Evolutionary conservation across 768 basidiomycete species (phyloP).

Genomic region (Gymnopilus junonius): DNA sequence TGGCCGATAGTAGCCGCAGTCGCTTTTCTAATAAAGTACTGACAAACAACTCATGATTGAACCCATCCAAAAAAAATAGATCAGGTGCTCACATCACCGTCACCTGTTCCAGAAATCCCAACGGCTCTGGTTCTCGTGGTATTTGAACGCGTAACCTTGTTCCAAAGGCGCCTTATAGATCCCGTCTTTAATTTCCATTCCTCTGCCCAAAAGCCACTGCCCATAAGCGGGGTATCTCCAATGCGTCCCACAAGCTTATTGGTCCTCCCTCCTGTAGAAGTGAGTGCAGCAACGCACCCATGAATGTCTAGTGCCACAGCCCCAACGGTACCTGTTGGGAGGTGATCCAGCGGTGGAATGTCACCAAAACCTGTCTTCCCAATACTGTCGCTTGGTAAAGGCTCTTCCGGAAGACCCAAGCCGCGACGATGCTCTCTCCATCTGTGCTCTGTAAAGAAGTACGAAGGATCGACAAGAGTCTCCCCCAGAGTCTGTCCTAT

Average conservation of each 20-base stretch:
- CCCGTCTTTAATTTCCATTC: conserved; percentile 56
- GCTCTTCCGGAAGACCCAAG: conserved; percentile 74
- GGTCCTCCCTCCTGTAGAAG: conserved; percentile 82
- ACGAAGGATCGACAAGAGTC: conserved; percentile 69
- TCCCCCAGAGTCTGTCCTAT: conserved; percentile 60
- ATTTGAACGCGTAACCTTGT: conserved; percentile 12
- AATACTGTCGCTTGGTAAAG: conserved; percentile 38
- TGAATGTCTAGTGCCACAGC: conserved; percentile 79
- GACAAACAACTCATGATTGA: neutral
- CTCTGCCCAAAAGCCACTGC: conserved; percentile 84
- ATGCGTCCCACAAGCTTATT: conserved; percentile 85
- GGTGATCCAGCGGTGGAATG: conserved; percentile 48
- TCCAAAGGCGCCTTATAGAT: conserved; percentile 42
- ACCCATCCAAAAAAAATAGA: neutral
- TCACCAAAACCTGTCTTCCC: conserved; percentile 2
- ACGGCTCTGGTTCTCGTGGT: conserved; percentile 43
- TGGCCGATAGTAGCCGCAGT: conserved; percentile 69
- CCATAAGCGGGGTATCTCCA: conserved; percentile 84
- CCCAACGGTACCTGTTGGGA: conserved; percentile 82
- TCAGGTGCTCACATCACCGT: conserved; percentile 69
- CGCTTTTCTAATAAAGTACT: conserved; percentile 81
- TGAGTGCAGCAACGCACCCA: conserved; percentile 74
- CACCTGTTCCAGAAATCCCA: conserved; percentile 84
- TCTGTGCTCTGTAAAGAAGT: conserved; percentile 75
- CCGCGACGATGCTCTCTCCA: conserved; percentile 82